Evolutionary conservation across 257 asterid genomes (phyloP).

Genomic region (Cordia subcordata): DNA sequence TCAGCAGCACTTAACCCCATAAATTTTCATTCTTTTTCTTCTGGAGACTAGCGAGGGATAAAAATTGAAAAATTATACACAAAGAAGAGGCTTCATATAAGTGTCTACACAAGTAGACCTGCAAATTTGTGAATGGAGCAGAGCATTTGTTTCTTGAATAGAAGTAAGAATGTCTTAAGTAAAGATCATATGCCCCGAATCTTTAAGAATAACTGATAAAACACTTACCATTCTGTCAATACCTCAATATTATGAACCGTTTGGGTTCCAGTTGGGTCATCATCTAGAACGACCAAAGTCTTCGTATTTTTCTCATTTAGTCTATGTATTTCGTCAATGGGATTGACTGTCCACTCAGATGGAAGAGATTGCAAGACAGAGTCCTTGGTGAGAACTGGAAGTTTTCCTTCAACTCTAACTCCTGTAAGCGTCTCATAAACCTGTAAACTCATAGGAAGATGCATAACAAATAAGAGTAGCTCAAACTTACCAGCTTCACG

Average conservation of each 20-base stretch:
- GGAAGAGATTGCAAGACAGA: slow-evolving; percentile 72
- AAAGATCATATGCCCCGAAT: too few species aligned
- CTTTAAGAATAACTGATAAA: slow-evolving; percentile 7
- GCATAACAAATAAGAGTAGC: slow-evolving; percentile 5
- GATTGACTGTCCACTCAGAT: slow-evolving; percentile 76
- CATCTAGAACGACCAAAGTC: slow-evolving; percentile 92
- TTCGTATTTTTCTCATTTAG: slow-evolving; percentile 56
- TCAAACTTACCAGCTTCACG: too few species aligned
- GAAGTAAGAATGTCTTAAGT: too few species aligned
- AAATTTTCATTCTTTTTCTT: not conserved
- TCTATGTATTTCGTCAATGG: slow-evolving; percentile 51
- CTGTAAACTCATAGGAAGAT: slow-evolving; percentile 33
- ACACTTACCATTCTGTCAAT: slow-evolving; percentile 91
- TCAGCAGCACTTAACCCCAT: not conserved
- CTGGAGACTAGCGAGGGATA: not conserved
- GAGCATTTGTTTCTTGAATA: too few species aligned
- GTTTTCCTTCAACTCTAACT: slow-evolving; percentile 81
- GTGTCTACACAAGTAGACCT: too few species aligned
- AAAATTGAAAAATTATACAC: too few species aligned
- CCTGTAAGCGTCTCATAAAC: slow-evolving; percentile 95
- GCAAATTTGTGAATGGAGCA: too few species aligned
- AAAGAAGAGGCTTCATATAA: too few species aligned
- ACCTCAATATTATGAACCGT: slow-evolving; percentile 93
- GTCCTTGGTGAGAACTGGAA: slow-evolving; percentile 61
- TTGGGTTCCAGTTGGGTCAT: slow-evolving; percentile 99